Evolutionary conservation across 2,329 filamentous ascomycete species (phyloP), one percentile per base, ranked within the genome.

Genomic region (Trichoderma pleuroti): DNA sequence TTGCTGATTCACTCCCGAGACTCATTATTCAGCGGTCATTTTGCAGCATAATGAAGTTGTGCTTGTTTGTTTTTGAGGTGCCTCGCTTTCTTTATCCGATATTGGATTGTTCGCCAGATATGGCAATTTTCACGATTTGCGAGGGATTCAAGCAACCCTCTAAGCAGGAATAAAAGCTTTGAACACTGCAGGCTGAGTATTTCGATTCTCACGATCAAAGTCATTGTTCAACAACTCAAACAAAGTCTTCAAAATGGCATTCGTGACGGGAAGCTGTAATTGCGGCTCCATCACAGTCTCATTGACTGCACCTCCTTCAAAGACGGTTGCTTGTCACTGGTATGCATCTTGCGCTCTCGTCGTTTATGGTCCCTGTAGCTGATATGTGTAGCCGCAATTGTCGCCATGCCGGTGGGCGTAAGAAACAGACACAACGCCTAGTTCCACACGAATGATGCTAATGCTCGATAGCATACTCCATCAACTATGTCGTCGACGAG

Each of bases 71-170:
- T 24, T 52, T 11, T 24, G 21, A 52, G n/a, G 14, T 24, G 21
- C 1, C 46, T 52, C 46, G 46, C 46, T 24, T 7, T 12, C 18
- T 32, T 32, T 59, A 21, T 59, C 28, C 28, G 18, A 11, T 34
- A 11, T 34, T 32, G 54, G 54, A 59, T 32, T 59, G 1, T 56
- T 56, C 2, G 16, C 26, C 52, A 56, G 28, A 4, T 4, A 12
- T 7, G 54, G 54, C 18, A 34, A 32, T 11, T 32, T 57, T 34
- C 18, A 2, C 3, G 18, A 12, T 12, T n/a, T 21, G 18, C 28
- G 9, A 49, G 10, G 5, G 2, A 21, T 12, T 21, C 0, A 21
- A 21, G n/a, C 42, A 0, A 2, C 18, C 0, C 0, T 6, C 6
- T 9, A 21, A 32, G 54, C 28, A 59, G 12, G 34, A 59, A 59